phyloP scores from a whole-genome alignment of 73 alveolate species.

The Tetrahymena borealis region DNA sequence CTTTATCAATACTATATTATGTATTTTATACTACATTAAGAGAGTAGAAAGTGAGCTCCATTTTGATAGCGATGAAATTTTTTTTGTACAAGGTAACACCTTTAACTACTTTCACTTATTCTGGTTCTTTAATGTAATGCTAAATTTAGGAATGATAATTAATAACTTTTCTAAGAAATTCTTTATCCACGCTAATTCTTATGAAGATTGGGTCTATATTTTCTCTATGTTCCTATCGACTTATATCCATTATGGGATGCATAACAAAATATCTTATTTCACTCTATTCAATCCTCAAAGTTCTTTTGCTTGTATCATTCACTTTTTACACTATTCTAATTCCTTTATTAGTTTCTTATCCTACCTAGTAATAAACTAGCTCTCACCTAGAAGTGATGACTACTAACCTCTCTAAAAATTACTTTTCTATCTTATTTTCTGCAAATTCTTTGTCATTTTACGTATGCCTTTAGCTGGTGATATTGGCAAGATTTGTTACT shows the following conservation, averaged over 20 bases:
- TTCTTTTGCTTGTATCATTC: not conserved
- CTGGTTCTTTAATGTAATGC: not conserved
- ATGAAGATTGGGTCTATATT: not conserved
- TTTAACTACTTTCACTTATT: not conserved
- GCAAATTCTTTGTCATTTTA: not conserved
- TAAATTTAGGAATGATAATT: not conserved
- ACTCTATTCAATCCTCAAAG: not conserved
- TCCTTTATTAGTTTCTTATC: not conserved
- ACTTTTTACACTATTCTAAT: not conserved
- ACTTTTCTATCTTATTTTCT: not conserved
- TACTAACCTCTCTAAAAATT: not conserved
- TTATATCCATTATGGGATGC: not conserved
- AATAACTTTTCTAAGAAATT: not conserved
- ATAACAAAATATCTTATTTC: not conserved
- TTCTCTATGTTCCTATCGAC: not conserved
- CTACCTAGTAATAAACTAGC: not conserved
- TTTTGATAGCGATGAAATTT: not conserved
- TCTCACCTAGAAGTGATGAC: not conserved
- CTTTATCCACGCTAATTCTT: not conserved
- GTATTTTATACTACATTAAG: not conserved
- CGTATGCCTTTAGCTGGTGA: not conserved
- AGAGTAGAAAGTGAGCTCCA: not conserved
- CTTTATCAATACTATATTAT: not conserved
- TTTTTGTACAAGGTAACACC: not conserved
- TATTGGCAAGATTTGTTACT: not conserved